Evolutionary conservation across 2,329 filamentous ascomycete species (phyloP).

Genomic region (Pyrenophora tritici-repentis): DNA sequence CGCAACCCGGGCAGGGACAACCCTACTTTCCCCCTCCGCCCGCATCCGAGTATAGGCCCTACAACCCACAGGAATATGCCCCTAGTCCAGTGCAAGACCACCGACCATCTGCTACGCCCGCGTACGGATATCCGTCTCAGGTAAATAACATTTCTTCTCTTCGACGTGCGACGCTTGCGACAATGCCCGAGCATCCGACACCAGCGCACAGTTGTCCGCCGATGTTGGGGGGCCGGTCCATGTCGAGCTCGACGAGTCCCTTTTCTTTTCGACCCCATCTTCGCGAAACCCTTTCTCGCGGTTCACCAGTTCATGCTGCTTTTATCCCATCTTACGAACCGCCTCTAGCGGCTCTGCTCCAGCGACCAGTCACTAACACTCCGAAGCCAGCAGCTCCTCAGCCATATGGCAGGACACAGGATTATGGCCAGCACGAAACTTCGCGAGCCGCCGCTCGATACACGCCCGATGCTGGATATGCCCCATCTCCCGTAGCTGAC

Average conservation of each 20-base stretch:
- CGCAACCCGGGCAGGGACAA: conserved; percentile 32
- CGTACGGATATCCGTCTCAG: conserved; percentile 41
- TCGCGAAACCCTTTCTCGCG: conserved; percentile 27
- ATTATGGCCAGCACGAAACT: conserved; percentile 20
- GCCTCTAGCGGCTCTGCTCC: conserved; percentile 42
- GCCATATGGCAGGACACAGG: background rate
- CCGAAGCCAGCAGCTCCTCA: conserved; percentile 32
- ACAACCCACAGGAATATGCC: conserved; percentile 44
- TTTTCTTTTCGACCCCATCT: conserved; percentile 23
- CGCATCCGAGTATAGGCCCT: conserved; percentile 41
- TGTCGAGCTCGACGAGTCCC: conserved; percentile 23
- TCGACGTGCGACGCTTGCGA: conserved; percentile 35
- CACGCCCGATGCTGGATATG: conserved; percentile 40
- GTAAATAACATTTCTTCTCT: conserved; percentile 44
- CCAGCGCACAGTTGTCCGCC: conserved; percentile 29
- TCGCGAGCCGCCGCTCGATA: conserved; percentile 31
- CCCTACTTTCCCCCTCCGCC: conserved; percentile 43
- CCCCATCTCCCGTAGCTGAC: conserved; percentile 33
- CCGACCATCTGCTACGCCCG: conserved; percentile 31
- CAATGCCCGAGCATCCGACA: conserved; percentile 27
- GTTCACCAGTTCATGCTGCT: conserved; percentile 37
- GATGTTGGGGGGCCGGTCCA: conserved; percentile 27
- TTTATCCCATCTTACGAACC: conserved; percentile 45
- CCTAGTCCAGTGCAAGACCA: conserved; percentile 27
- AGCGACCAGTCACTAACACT: conserved; percentile 40